These are phyloP conservation scores for Ulmus americana DNA, from an alignment of 331 rosid species.

Conservation along the genomic window DNA sequence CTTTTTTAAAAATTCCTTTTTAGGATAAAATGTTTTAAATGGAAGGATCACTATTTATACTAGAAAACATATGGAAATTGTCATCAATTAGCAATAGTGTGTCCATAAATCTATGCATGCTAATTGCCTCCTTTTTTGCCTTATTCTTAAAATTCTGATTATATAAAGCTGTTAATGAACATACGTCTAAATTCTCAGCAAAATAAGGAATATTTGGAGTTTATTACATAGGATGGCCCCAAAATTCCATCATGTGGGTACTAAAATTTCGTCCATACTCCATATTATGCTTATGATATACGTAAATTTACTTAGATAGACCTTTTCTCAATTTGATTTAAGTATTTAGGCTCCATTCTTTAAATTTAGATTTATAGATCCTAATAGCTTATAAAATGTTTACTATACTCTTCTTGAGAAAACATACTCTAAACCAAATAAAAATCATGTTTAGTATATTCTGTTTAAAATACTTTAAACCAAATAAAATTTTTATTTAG, in stretches of 20 bases:
- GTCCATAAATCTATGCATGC: constrained; percentile 9
- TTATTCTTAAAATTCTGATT: no score
- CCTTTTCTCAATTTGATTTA: no score
- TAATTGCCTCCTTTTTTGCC: constrained; percentile 2
- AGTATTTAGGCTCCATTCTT: no score
- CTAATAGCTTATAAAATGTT: no score
- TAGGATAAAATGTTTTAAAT: not conserved
- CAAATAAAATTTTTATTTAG: no score
- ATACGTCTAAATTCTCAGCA: not conserved
- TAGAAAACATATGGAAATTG: not conserved
- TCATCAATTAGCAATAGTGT: not conserved
- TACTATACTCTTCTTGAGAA: no score
- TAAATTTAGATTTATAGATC: no score
- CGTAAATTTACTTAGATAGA: not conserved
- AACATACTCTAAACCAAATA: no score
- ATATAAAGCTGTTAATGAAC: not conserved
- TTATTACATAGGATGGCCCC: not conserved
- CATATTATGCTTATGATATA: not conserved
- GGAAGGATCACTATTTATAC: not conserved
- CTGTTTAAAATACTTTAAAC: no score
- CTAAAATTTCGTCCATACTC: not conserved
- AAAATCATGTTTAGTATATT: no score
- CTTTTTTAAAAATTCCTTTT: not conserved
- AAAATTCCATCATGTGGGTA: not conserved
- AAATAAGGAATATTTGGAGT: not conserved